Evolutionary conservation across 116 monocot species (phyloP).

Genomic region (Papilionanthe hybrid): DNA sequence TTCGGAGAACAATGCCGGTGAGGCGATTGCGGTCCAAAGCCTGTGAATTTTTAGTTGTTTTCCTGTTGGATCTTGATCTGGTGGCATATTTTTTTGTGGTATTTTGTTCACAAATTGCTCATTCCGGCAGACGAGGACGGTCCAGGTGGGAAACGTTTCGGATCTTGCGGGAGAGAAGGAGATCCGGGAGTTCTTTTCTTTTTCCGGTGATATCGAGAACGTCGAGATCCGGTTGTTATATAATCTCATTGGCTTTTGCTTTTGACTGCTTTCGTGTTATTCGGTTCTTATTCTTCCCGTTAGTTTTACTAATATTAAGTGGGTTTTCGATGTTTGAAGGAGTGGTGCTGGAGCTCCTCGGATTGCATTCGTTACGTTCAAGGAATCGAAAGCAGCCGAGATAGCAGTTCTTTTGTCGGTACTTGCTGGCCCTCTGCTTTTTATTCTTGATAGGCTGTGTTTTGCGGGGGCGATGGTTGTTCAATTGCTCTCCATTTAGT

Average conservation of each 20-base stretch:
- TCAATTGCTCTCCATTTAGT: background rate
- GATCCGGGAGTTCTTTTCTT: slow-evolving; percentile 96
- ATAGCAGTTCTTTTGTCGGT: slow-evolving; percentile 92
- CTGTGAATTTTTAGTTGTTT: background rate
- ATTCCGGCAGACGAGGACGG: slow-evolving; percentile 57
- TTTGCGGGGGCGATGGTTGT: background rate
- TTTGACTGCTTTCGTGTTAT: background rate
- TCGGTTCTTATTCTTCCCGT: background rate
- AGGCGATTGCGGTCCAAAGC: background rate
- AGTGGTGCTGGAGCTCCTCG: slow-evolving; percentile 37
- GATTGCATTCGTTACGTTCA: slow-evolving; percentile 87
- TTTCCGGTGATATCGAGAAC: slow-evolving; percentile 89
- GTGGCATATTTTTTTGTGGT: background rate
- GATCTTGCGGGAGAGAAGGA: slow-evolving; percentile 96
- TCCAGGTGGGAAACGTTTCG: slow-evolving; percentile 82
- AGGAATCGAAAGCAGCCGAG: slow-evolving; percentile 79
- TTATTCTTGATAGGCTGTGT: background rate
- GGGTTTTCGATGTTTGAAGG: slow-evolving; percentile 7
- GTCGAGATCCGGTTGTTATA: slow-evolving; percentile 53
- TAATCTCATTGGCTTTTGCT: background rate
- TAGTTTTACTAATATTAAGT: slow-evolving; percentile 8
- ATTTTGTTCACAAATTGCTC: background rate
- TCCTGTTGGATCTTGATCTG: background rate
- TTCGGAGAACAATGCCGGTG: slow-evolving; percentile 9
- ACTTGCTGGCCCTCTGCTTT: slow-evolving; percentile 2